Conservation (phyloP, 2,329 filamentous ascomycete genomes). For the Aspergillus sp. region DNA sequence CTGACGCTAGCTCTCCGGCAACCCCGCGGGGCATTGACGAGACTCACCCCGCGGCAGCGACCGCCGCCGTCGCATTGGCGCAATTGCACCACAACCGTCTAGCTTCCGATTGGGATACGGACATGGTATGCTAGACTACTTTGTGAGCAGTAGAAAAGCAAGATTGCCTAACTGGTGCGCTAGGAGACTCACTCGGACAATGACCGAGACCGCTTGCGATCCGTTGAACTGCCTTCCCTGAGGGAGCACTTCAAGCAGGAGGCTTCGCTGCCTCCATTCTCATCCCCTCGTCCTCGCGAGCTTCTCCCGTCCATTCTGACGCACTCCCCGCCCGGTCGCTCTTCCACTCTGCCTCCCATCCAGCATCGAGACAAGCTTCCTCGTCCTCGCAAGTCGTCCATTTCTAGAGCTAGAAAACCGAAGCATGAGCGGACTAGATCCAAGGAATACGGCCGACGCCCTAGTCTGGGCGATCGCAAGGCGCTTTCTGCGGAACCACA, state of each 20-base stretch:
- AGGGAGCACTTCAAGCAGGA: conserved; percentile 71
- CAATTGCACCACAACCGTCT: conserved; percentile 79
- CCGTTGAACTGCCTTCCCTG: conserved; percentile 71
- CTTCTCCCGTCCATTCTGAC: conserved; percentile 77
- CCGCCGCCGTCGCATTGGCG: conserved; percentile 81
- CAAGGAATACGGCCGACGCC: conserved; percentile 70
- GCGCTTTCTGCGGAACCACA: conserved; percentile 83
- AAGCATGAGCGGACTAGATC: conserved; percentile 83
- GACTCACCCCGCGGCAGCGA: conserved; percentile 66
- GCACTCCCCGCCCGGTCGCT: conserved; percentile 81
- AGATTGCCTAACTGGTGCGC: conserved; percentile 21
- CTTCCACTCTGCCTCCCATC: conserved; percentile 82
- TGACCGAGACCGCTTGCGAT: conserved; percentile 65
- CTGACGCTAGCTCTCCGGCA: conserved; percentile 67
- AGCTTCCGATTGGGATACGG: conserved; percentile 75
- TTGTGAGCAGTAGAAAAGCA: background rate
- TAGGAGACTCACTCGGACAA: conserved; percentile 73
- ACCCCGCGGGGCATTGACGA: conserved; percentile 72
- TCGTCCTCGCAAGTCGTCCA: conserved; percentile 80
- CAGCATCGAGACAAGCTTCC: conserved; percentile 71
- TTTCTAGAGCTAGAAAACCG: conserved; percentile 70
- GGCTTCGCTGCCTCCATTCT: conserved; percentile 62
- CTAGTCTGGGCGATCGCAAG: conserved; percentile 76
- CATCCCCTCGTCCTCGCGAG: conserved; percentile 66
- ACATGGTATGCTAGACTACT: conserved; percentile 63